These are phyloP conservation scores for Neurospora hispaniola DNA, from an alignment of 495 filamentous ascomycete genomes.

Conservation along the genomic window DNA sequence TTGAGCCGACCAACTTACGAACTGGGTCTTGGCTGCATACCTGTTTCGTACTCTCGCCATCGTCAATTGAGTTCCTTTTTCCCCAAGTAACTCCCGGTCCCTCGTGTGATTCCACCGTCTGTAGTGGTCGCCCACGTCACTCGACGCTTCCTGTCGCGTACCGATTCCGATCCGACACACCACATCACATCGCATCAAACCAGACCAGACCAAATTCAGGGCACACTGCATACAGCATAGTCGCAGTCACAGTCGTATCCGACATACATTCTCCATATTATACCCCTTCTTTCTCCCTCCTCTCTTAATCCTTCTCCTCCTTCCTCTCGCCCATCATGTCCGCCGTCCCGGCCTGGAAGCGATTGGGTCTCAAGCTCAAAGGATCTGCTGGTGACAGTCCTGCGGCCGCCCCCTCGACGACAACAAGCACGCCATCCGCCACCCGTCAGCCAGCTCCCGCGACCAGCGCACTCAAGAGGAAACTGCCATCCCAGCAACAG, in stretches of 20 bases:
- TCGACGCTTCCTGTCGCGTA: not conserved
- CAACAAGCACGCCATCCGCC: conserved; percentile 8
- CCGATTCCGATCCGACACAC: not conserved
- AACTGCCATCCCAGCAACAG: conserved; percentile 8
- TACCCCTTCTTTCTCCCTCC: conserved; percentile 4
- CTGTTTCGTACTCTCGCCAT: not conserved
- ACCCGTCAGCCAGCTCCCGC: conserved; percentile 9
- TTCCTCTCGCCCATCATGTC: not conserved
- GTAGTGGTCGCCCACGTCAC: not conserved
- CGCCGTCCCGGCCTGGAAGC: conserved; percentile 63
- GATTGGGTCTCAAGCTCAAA: conserved; percentile 67
- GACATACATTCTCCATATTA: not conserved
- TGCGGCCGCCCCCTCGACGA: conserved; percentile 14
- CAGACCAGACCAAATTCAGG: not conserved
- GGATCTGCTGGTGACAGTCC: conserved; percentile 38
- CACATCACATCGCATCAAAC: not conserved
- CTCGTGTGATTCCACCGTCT: not conserved
- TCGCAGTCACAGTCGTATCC: not conserved
- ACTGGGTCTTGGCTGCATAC: not conserved
- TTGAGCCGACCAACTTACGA: not conserved
- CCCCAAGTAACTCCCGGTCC: not conserved
- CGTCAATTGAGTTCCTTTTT: not conserved
- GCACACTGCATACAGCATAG: not conserved
- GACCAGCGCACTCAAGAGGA: conserved; percentile 27
- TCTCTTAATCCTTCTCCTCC: conserved; percentile 21